Evolutionary conservation across 78 protist genomes (phyloP).

Genomic region (Dictyostelium capitatum): DNA sequence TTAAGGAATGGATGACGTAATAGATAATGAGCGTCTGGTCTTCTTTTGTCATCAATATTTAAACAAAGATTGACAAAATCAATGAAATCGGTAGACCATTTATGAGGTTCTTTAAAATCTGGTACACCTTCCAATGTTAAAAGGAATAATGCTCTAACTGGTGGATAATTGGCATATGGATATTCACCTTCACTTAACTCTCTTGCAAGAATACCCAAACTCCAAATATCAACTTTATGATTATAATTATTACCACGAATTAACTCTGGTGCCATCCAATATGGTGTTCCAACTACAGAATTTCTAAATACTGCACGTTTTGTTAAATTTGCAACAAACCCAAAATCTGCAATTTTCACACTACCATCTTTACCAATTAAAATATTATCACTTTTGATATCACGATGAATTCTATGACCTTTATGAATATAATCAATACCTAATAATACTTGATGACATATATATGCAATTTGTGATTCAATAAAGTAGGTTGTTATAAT

Average conservation of each 20-base stretch:
- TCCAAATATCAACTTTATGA: slow-evolving; percentile 84
- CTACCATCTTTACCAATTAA: slow-evolving; percentile 73
- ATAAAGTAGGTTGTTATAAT: background rate
- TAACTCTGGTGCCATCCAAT: slow-evolving; percentile 94
- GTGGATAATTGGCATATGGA: slow-evolving; percentile 80
- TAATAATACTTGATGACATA: slow-evolving; percentile 62
- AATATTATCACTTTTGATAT: slow-evolving; percentile 87
- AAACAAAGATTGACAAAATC: slow-evolving; percentile 77
- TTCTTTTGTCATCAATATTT: slow-evolving; percentile 56
- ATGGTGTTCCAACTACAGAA: slow-evolving; percentile 91
- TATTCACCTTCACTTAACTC: slow-evolving; percentile 85
- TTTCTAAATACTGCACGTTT: slow-evolving; percentile 55
- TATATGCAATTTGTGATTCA: slow-evolving; percentile 71
- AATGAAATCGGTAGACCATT: slow-evolving; percentile 76
- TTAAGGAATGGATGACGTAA: slow-evolving; percentile 57
- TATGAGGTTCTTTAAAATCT: slow-evolving; percentile 68
- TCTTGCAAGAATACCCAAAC: slow-evolving; percentile 79
- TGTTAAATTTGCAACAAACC: slow-evolving; percentile 82
- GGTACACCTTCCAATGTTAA: slow-evolving; percentile 89
- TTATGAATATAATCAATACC: slow-evolving; percentile 84
- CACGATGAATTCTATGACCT: slow-evolving; percentile 86
- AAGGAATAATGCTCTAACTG: slow-evolving; percentile 83
- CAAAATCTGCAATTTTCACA: slow-evolving; percentile 88
- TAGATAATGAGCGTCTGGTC: slow-evolving; percentile 79
- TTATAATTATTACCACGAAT: slow-evolving; percentile 74